Evolutionary conservation across 2,329 filamentous ascomycete genomes (phyloP).

Genomic region (Aspergillus pseudotamarii): DNA sequence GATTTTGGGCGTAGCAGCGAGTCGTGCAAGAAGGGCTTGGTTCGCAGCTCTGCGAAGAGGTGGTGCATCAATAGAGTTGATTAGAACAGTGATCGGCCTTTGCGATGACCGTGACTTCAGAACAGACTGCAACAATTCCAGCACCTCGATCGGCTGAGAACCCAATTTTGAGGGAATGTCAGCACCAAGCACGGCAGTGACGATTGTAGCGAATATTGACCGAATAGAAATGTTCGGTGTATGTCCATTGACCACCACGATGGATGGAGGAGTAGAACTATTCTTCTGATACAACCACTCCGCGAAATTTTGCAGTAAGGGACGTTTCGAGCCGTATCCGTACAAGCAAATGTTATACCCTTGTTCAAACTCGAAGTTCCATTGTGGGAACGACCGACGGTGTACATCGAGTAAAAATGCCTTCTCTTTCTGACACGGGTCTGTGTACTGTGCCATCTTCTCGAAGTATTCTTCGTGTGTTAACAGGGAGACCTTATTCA

Average conservation of each 20-base stretch:
- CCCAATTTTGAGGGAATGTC: slow-evolving; percentile 55
- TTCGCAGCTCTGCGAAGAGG: slow-evolving; percentile 70
- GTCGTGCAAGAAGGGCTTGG: slow-evolving; percentile 73
- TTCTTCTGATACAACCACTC: slow-evolving; percentile 62
- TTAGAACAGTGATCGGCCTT: slow-evolving; percentile 64
- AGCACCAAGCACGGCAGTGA: slow-evolving; percentile 58
- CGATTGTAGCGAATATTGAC: slow-evolving; percentile 60
- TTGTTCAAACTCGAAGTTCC: slow-evolving; percentile 85
- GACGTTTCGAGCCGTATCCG: slow-evolving; percentile 87
- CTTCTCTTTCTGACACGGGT: slow-evolving; percentile 72
- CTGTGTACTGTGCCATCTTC: slow-evolving; percentile 63
- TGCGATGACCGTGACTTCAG: slow-evolving; percentile 54
- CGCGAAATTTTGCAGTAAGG: slow-evolving; percentile 74
- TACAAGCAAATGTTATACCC: slow-evolving; percentile 89
- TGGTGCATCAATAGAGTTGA: slow-evolving; percentile 85
- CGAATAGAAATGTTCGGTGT: slow-evolving; percentile 48
- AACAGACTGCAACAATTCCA: slow-evolving; percentile 65
- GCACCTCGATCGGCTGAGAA: slow-evolving; percentile 68
- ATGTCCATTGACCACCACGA: slow-evolving; percentile 89
- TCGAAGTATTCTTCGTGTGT: slow-evolving; percentile 92
- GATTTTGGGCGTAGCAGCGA: slow-evolving; percentile 74
- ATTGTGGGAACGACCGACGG: slow-evolving; percentile 81
- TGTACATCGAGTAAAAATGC: slow-evolving; percentile 75
- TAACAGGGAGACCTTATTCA: slow-evolving; percentile 73
- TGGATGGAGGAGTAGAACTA: slow-evolving; percentile 51